Conservation (phyloP, 257 asterid species). For the Anisodus acutangulus region DNA sequence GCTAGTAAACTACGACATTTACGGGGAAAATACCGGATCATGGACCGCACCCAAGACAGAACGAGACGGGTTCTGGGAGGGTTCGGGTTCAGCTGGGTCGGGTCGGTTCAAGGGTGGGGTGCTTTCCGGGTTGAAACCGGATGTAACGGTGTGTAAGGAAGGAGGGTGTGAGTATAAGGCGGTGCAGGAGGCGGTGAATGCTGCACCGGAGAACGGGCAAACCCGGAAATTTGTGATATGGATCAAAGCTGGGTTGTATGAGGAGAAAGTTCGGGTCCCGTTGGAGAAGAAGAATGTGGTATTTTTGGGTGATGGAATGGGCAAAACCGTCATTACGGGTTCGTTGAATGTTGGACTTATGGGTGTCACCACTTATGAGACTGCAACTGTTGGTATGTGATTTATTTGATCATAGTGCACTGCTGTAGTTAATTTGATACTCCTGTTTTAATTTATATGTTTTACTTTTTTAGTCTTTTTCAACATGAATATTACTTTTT, state of each 20-base stretch:
- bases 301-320: conserved; percentile 73
- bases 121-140: conserved; percentile 45
- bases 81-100: conserved; percentile 13
- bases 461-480: too few relatives aligned
- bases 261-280: conserved; percentile 66
- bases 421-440: background rate
- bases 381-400: conserved; percentile 72
- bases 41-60: conserved; percentile 63
- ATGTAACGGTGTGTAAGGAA: conserved; percentile 57
- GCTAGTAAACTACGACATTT: conserved; percentile 53
- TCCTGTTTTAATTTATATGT: background rate
- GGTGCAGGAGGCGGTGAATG: conserved; percentile 69
- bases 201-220: conserved; percentile 44
- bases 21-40: conserved; percentile 45
- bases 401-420: background rate
- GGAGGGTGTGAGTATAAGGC: conserved; percentile 46
- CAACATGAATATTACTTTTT: too few relatives aligned
- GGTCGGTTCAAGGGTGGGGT: conserved; percentile 34
- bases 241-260: conserved; percentile 61
- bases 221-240: conserved; percentile 56
- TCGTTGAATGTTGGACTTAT: conserved; percentile 53
- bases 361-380: conserved; percentile 55
- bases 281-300: conserved; percentile 68
- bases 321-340: conserved; percentile 71
- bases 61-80: conserved; percentile 71